Percentiles rank a stretch among this genome's conserved stretches.
Evolutionary conservation across 768 basidiomycete species (phyloP).

Genomic region (Coprinopsis marcescibilis): DNA sequence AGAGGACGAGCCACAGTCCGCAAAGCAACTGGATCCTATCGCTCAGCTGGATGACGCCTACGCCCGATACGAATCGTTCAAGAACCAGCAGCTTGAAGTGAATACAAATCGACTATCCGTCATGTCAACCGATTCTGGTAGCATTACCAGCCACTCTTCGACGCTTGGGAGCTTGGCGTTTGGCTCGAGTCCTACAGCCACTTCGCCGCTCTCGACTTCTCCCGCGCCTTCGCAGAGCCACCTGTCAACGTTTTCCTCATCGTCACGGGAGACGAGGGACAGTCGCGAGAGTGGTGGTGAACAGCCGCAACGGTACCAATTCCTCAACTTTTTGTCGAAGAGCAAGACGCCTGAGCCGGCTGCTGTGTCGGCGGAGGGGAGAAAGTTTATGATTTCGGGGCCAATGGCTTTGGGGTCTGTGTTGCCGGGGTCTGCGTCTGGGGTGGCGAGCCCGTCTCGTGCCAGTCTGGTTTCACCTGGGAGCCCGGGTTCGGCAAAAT

Average conservation of each 20-base stretch:
- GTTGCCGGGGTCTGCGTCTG: neutral
- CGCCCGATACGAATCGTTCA: slow-evolving; percentile 84
- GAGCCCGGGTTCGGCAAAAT: neutral
- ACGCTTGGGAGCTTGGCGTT: slow-evolving; percentile 5
- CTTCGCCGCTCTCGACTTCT: neutral
- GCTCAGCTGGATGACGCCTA: slow-evolving; percentile 74
- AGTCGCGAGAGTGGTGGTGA: neutral
- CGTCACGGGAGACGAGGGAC: neutral
- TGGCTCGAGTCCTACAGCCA: neutral
- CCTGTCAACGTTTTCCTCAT: neutral
- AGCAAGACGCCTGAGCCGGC: slow-evolving; percentile 42
- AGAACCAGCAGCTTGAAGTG: slow-evolving; percentile 35
- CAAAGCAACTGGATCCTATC: slow-evolving; percentile 32
- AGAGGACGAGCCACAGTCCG: slow-evolving; percentile 13
- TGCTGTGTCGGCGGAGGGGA: slow-evolving; percentile 31
- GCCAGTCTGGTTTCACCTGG: neutral
- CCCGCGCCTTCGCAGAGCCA: too few relatives aligned
- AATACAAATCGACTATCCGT: slow-evolving; percentile 52
- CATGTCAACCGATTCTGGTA: slow-evolving; percentile 45
- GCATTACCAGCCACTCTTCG: slow-evolving; percentile 10
- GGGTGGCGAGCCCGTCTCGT: neutral
- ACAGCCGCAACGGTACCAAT: slow-evolving; percentile 22
- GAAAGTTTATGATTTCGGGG: slow-evolving; percentile 57
- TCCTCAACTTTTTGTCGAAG: slow-evolving; percentile 18
- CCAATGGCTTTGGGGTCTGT: slow-evolving; percentile 43